A percentile compares a stretch with the other conserved stretches of the same genome.
Conservation (phyloP, 2,329 filamentous ascomycete species). For the Ascochyta fabae region DNA sequence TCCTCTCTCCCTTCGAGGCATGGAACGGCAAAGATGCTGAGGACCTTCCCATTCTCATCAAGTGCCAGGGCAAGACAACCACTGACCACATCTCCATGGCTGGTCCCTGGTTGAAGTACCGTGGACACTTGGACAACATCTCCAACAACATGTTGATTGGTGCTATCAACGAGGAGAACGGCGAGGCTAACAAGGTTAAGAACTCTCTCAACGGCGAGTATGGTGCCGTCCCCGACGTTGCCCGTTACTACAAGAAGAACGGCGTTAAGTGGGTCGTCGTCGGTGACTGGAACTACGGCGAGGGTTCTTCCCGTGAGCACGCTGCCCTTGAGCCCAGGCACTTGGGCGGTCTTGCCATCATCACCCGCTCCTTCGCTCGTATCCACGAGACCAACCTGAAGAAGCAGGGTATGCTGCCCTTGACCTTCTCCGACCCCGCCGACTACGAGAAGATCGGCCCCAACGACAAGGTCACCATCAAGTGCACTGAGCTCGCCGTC, state of each 20-base stretch:
- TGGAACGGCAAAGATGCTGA: slow-evolving; percentile 93
- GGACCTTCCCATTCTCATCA: slow-evolving; percentile 91
- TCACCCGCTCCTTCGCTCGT: slow-evolving; percentile 94
- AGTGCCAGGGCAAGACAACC: slow-evolving; percentile 94
- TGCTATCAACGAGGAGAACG: slow-evolving; percentile 94
- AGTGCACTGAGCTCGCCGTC: slow-evolving; percentile 86
- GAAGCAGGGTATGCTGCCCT: slow-evolving; percentile 99
- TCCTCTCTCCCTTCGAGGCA: slow-evolving; percentile 81
- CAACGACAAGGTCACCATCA: slow-evolving; percentile 88
- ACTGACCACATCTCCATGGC: slow-evolving; percentile 98
- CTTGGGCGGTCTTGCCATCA: slow-evolving; percentile 95
- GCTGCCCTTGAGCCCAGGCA: slow-evolving; percentile 97
- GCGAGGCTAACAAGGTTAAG: slow-evolving; percentile 96
- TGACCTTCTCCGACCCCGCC: slow-evolving; percentile 91
- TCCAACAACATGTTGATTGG: slow-evolving; percentile 99
- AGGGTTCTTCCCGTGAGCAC: slow-evolving; percentile 97
- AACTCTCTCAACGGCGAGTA: slow-evolving; percentile 85
- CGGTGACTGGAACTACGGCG: slow-evolving; percentile 99
- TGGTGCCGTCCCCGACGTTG: slow-evolving; percentile 88
- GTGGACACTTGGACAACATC: slow-evolving; percentile 98
- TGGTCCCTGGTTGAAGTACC: slow-evolving; percentile 97
- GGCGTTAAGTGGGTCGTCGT: slow-evolving; percentile 96
- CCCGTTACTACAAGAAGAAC: slow-evolving; percentile 98
- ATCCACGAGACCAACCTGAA: slow-evolving; percentile 99
- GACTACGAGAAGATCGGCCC: slow-evolving; percentile 98